Evolutionary conservation across 257 asterid species (phyloP).

Genomic region (Pogostemon cablin): DNA sequence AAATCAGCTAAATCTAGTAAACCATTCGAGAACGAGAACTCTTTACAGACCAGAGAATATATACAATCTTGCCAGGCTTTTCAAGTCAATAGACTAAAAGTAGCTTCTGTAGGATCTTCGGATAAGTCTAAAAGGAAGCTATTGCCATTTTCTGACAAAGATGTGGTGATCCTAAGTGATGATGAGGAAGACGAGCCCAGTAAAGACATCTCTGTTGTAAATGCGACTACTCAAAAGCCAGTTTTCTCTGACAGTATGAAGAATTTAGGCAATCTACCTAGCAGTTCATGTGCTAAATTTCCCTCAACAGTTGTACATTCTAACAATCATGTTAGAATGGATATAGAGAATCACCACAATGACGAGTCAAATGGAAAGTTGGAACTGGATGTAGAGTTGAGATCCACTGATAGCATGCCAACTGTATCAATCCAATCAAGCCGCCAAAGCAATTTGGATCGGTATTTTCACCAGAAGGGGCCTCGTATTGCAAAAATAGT

Average conservation of each 20-base stretch:
- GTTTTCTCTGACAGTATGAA: conserved; percentile 29
- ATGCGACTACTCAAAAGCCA: conserved; percentile 38
- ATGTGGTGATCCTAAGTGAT: conserved; percentile 62
- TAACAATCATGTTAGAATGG: background rate
- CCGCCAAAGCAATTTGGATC: conserved; percentile 60
- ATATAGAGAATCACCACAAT: conserved; percentile 36
- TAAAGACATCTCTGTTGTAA: conserved; percentile 33
- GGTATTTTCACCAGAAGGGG: conserved; percentile 76
- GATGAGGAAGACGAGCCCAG: conserved; percentile 62
- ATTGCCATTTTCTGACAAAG: conserved; percentile 40
- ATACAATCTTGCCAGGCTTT: conserved; percentile 36
- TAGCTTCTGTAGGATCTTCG: conserved; percentile 28
- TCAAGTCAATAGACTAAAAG: conserved; percentile 28
- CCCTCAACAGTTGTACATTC: conserved; percentile 23
- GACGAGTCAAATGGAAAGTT: conserved; percentile 44
- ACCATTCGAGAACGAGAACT: conserved; percentile 42
- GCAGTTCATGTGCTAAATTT: conserved; percentile 7
- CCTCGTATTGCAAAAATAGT: conserved; percentile 97
- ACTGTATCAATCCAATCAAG: conserved; percentile 50
- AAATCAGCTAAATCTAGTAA: conserved; percentile 36
- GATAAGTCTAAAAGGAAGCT: conserved; percentile 43
- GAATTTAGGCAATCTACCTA: conserved; percentile 32
- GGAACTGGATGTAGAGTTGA: conserved; percentile 51
- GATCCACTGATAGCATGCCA: conserved; percentile 50
- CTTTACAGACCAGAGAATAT: conserved; percentile 36